Evolutionary conservation across 441 rosid species (phyloP).

Genomic region (Syzygium malaccense): DNA sequence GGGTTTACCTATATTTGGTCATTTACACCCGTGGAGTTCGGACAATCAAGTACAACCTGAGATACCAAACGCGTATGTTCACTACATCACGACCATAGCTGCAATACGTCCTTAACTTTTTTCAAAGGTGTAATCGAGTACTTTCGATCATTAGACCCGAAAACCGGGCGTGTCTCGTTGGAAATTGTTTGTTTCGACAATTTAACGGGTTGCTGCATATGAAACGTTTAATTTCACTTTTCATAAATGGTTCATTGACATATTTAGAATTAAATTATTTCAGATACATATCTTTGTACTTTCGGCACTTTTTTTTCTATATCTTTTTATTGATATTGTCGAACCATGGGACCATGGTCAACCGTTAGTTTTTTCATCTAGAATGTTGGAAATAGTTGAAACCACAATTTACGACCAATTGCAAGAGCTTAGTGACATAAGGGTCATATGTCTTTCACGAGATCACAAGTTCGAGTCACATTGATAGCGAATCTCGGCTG

Average conservation of each 20-base stretch:
- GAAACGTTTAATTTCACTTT: not conserved
- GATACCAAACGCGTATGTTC: not conserved
- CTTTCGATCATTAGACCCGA: accelerated
- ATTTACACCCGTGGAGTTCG: accelerated
- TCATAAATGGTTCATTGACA: not conserved
- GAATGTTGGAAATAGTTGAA: not conserved
- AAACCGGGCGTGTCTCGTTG: accelerated
- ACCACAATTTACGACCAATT: not conserved
- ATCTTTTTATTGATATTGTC: not conserved
- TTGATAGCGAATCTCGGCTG: accelerated
- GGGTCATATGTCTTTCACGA: accelerated
- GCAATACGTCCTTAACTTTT: not conserved
- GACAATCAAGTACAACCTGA: not conserved
- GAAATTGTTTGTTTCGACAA: not conserved
- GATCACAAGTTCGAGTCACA: accelerated
- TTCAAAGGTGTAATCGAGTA: not conserved
- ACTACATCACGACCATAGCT: not conserved
- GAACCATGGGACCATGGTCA: not conserved
- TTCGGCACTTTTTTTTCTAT: accelerated
- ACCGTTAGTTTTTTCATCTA: accelerated
- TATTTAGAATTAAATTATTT: not conserved
- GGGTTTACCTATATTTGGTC: not conserved
- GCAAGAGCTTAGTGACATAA: accelerated
- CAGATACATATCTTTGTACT: not conserved
- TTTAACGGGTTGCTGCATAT: not conserved